Evolutionary conservation across 1,139 yeast genomes (phyloP), one percentile per base, ranked within the genome.

Genomic region (Yarrowia galli): DNA sequence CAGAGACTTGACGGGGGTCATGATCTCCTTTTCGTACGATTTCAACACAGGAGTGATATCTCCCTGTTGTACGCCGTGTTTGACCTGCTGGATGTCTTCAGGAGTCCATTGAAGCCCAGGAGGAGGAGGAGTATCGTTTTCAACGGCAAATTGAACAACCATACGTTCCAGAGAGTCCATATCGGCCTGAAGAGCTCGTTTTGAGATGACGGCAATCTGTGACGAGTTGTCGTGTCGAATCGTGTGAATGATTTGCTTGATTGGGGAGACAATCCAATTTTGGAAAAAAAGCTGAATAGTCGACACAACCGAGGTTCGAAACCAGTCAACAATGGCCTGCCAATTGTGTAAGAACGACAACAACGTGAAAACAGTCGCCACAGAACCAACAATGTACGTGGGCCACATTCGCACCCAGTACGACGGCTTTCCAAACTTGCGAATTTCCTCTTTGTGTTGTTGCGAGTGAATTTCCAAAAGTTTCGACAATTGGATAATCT

Each of bases 241-340:
- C 0, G 97, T 92, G 67, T 86, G 84, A 72, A 92, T 79, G 74
- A 95, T 89, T 72, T 90, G 89, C 64, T 81, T 80, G n/a, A 91
- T 75, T 0, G 99, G 98, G 66, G 84, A 84, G 38, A 91, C 79
- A 3, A 95, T 83, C 98, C 98, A 93, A 76, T 93, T 92, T 49
- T 81, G 79, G 81, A 88, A 85, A 72, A 93, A 88, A 0, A 96
- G 92, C 54, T 76, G 74, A 1, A 83, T 75, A 0, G 97, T 89
- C 45, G 88, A 92, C 28, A 87, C 77, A 4, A 91, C 77, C 69
- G 89, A 88, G 60, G 80, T 79, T 69, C 81, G 80, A 65, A 87
- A 70, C 89, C 95, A 92, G 1, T 80, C 74, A 0, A 80, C 70
- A 15, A 91, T 84, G 22, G 81, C 83, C 13, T 77, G 79, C 71